A percentile compares a stretch with the other conserved stretches of the same genome.
Conservation (phyloP, 495 filamentous ascomycete species). For the Aspergillus sparsus region DNA sequence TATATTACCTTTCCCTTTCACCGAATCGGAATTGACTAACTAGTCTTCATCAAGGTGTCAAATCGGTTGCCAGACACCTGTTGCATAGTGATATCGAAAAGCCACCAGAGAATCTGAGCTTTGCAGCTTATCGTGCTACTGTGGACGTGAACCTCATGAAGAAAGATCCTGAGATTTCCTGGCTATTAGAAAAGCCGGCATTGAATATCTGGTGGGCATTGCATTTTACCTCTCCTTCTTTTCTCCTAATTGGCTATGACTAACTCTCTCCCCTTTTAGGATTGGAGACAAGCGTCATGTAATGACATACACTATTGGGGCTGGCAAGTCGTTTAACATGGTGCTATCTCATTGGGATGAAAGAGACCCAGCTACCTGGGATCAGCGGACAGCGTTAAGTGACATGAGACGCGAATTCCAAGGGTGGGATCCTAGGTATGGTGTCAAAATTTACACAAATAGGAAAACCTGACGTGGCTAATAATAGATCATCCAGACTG, state of each 20-base stretch:
- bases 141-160: constrained; percentile 45
- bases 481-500: constrained; percentile 19
- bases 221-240: not conserved
- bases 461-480: not conserved
- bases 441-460: not conserved
- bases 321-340: constrained; percentile 51
- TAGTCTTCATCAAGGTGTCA: constrained; percentile 30
- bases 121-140: constrained; percentile 46
- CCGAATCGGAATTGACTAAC: not conserved
- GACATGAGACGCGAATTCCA: constrained; percentile 43
- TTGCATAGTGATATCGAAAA: constrained; percentile 27
- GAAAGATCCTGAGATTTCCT: constrained; percentile 38
- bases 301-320: constrained; percentile 53
- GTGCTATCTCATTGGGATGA: constrained; percentile 50
- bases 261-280: constrained; percentile 20
- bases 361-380: constrained; percentile 40
- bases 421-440: constrained; percentile 43
- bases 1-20: not conserved
- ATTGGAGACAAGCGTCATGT: constrained; percentile 43
- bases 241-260: not conserved
- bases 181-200: constrained; percentile 40
- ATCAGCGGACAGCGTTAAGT: constrained; percentile 35
- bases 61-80: constrained; percentile 35
- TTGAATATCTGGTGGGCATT: constrained; percentile 44
- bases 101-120: constrained; percentile 27